Base-by-base conservation (phyloP, 306 rosid species). In the Quercus wislizeni region DNA sequence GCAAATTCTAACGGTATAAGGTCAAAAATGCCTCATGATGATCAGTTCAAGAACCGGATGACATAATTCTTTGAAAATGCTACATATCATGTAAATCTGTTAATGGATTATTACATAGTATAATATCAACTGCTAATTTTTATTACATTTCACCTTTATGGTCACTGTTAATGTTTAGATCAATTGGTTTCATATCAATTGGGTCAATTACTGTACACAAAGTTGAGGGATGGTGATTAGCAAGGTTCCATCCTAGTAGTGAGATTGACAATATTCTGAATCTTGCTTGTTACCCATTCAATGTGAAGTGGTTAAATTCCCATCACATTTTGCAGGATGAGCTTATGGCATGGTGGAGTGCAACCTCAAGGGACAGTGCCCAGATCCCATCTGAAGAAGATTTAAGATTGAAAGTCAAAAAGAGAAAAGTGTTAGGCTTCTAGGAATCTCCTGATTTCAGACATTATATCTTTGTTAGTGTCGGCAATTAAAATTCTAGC, bases 291-390 rank as follows among this genome's bases (percentile, higher is more conserved):
- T 30, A 82, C 68, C 7, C 5, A 41, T 41, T 41, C 38, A 8
- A 41, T 57, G 31, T 83, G 69, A 68, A 27, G 62, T 81, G 51
- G 72, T 71, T 57, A 46, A 43, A 19, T 68, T 35, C 83, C 12
- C 69, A 41, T 52, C 75, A 10, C 54, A 61, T 54, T 62, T 80
- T 74, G 85, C 91, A 95, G 99, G 98, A 95, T 74, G 98, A 95
- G 88, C 90, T 95, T 80, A 84, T 79, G 88, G 94, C 92, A 69
- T 95, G 99, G 98, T 93, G 94, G 99, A 79, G 78, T 41, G 79
- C 85, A 61, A 77, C 79, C 82, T 70, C 91, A 57, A 86, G 76
- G 79, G 83, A 83, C 33, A 80, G 86, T 55, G 76, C 74, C 80
- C 83, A 69, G 79, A 69, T 85, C 85, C 91, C 93, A 11, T 81